Evolutionary conservation across 768 basidiomycete genomes (phyloP).

Genomic region (Termitomyces sp.): DNA sequence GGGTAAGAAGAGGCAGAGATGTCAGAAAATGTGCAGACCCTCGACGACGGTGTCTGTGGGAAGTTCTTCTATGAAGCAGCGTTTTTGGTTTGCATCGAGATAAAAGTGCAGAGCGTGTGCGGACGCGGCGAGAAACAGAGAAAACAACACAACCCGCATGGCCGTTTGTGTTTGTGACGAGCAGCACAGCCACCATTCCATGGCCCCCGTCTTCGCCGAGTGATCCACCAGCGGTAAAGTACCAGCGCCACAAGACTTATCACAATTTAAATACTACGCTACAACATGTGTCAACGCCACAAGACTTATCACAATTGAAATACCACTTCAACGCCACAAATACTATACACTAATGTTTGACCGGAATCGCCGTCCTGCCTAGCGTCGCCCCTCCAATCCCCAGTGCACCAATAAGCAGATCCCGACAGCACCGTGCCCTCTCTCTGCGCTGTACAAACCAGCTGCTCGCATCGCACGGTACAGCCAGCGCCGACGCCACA

Average conservation of each 20-base stretch:
- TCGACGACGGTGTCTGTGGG: conserved; percentile 94
- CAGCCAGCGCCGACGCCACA: conserved; percentile 62
- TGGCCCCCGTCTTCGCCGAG: background rate
- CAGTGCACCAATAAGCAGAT: conserved; percentile 52
- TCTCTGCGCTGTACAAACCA: conserved; percentile 80
- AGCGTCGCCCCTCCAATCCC: conserved; percentile 29
- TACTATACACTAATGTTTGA: conserved; percentile 1
- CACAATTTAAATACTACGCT: too few relatives aligned
- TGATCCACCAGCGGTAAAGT: background rate
- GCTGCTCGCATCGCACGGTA: conserved; percentile 68
- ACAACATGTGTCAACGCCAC: too few relatives aligned
- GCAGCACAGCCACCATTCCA: conserved; percentile 2
- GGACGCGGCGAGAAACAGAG: conserved; percentile 23
- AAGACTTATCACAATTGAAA: too few relatives aligned
- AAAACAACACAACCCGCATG: background rate
- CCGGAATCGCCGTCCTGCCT: conserved; percentile 18
- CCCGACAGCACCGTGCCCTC: conserved; percentile 53
- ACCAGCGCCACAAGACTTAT: too few relatives aligned
- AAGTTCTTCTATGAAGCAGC: conserved; percentile 95
- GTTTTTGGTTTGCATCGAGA: conserved; percentile 87
- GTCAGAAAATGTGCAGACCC: conserved; percentile 20
- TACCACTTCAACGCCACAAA: too few relatives aligned
- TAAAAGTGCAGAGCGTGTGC: conserved; percentile 92
- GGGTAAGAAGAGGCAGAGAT: background rate
- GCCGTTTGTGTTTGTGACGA: background rate